Conservation (phyloP, 208 protist genomes). For the Leishmania guyanensis region DNA sequence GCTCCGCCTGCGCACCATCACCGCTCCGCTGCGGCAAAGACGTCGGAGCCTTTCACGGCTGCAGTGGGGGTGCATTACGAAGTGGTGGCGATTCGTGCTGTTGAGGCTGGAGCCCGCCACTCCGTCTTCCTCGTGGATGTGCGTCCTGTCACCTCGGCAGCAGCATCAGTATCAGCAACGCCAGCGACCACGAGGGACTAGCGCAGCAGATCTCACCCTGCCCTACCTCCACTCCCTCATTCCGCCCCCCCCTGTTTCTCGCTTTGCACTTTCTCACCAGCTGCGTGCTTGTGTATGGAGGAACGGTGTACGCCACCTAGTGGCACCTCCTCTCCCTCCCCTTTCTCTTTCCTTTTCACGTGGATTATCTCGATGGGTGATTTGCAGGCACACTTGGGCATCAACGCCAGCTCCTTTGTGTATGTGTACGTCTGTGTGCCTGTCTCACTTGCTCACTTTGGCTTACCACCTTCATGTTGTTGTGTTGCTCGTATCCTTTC, state of each 20-base stretch:
- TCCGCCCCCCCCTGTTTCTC: background rate
- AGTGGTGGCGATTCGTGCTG: constrained; percentile 48
- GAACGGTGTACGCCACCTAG: background rate
- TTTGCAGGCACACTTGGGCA: background rate
- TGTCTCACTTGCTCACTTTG: too few species aligned
- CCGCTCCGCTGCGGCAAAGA: background rate
- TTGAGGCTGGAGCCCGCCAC: constrained; percentile 62
- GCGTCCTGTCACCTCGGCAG: background rate
- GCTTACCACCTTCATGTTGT: background rate
- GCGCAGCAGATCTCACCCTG: background rate
- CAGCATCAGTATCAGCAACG: background rate
- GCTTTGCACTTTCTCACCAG: background rate
- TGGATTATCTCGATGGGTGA: background rate
- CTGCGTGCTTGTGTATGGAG: background rate
- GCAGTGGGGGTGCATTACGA: constrained; percentile 6
- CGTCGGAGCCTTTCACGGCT: background rate
- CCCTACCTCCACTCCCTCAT: background rate
- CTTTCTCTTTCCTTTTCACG: background rate
- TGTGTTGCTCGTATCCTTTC: background rate
- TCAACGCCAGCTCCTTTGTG: too few species aligned
- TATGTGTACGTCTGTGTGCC: too few species aligned
- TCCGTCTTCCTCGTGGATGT: constrained; percentile 77
- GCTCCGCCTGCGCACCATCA: background rate
- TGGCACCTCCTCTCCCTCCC: background rate
- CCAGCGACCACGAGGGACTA: background rate